Evolutionary conservation across 1,139 yeast genomes (phyloP), one percentile per base, ranked within the genome.

Genomic region (Meyerozyma smithsonii): DNA sequence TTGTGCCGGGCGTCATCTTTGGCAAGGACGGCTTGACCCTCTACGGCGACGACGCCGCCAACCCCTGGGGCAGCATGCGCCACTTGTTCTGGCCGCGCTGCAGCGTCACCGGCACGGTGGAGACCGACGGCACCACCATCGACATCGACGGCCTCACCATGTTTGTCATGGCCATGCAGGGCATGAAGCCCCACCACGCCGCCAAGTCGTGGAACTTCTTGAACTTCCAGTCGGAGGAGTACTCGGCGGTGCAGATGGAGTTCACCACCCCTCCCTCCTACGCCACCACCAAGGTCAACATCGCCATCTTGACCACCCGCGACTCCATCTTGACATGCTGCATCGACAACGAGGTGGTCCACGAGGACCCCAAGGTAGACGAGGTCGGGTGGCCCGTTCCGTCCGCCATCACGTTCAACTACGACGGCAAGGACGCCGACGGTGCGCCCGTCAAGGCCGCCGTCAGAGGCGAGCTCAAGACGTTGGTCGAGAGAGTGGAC

Each of bases 161-260:
- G 95, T 89, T 82, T 59, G 96, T 92, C 38, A 84, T 87, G 95
- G 98, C 98, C n/a, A 67, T 89, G 51, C 98, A 92, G 69, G 97
- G 97, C 46, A 90, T 92, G 97, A 92, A 92, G 64, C 98, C 98
- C 11, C 97, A 92, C 62, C 98, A 92, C 63, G 97, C 97, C 26
- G 98, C 98, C 42, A 87, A 95, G 48, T 67, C 89, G 18, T 92
- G 98, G 98, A 94, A 92, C 65, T 92, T 92, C 61, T 66, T 87
- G 50, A 86, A 87, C 64, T 90, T 86, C 74, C 96, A 88, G 58
- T 84, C 95, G 18, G 75, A 80, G 37, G 69, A 80, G 32, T 70
- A 74, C 52, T 73, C 92, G 28, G 95, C 87, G 6, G 81, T 89
- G 18, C 78, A 86, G 50, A 92, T 92, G 97, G 97, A 92, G 62